Base-by-base conservation (phyloP, 129 eudicot genomes). In the Logfia minima region DNA sequence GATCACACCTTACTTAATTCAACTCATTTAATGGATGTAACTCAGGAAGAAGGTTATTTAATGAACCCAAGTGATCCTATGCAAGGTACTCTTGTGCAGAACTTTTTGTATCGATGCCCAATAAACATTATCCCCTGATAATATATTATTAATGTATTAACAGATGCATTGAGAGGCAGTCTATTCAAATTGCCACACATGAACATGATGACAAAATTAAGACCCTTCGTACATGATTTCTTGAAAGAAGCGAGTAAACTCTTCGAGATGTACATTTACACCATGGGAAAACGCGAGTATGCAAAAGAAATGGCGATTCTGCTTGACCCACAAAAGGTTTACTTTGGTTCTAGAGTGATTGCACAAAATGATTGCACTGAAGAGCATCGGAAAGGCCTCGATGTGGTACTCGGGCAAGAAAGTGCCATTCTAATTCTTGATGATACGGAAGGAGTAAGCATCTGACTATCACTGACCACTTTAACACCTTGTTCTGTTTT, bases 191-290 rank as follows among this genome's bases (percentile, higher is more conserved):
- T 93, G 75, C 88, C 87, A 22, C 43, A 9, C 78, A 88, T 88
- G 83, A 84, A 80, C 64, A 90, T 90, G 95, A 79, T 90, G 85
- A 90, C 95, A 60, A 93, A 93, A 86, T 77, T 90, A 75, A 90
- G 98, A 86, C 98, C 96, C 17, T 90, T 77, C 79, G 90, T 93
- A 23, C 89, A 79, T 65, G 86, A 83, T 8, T 90, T 90, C 70
- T 71, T 93, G 52, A 81, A 88, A 80, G 95, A 93, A 85, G 98
- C 92, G 28, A 87, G 85, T 67, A 87, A 84, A 23, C 66, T 88
- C 65, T 90, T 90, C 73, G 98, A 93, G 75, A 88, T 93, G 96
- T 87, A 82, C 72, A 93, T 93, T 29, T 93, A 93, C 80, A 93
- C 98, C n/a, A 90, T 90, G 98, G 98, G 98, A 8, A 92, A 93